Conservation (phyloP, 495 filamentous ascomycete species). For the Amphirosellinia nigrospora region DNA sequence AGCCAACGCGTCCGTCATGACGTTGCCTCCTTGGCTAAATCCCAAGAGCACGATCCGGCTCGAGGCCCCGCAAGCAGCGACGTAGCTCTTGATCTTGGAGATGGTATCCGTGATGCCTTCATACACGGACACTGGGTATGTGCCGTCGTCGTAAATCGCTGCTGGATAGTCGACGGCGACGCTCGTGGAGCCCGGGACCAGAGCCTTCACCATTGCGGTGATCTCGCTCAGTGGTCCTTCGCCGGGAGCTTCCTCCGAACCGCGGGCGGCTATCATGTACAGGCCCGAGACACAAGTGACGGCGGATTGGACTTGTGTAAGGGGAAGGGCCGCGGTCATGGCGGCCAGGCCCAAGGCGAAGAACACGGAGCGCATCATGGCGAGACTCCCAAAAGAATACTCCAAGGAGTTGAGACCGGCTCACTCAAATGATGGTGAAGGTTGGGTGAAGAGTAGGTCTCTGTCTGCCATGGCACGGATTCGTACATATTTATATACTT, state of each 20-base stretch:
- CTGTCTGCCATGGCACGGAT: not conserved
- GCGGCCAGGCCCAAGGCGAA: constrained; percentile 15
- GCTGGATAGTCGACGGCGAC: constrained; percentile 29
- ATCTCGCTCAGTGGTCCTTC: constrained; percentile 18
- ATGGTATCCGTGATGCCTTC: constrained; percentile 23
- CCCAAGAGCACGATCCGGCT: constrained; percentile 24
- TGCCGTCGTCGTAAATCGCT: constrained; percentile 14
- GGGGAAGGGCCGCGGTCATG: constrained; percentile 1
- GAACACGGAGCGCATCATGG: constrained; percentile 6
- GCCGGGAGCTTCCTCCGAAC: constrained; percentile 23
- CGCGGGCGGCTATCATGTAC: constrained; percentile 27
- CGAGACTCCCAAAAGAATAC: not conserved
- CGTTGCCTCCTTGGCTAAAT: constrained; percentile 28
- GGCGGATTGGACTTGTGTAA: not conserved
- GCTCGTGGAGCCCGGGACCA: constrained; percentile 23
- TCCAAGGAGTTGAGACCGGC: not conserved
- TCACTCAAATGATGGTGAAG: not conserved
- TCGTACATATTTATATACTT: not conserved
- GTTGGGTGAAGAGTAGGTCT: not conserved
- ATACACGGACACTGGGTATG: constrained; percentile 22
- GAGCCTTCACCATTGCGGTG: constrained; percentile 11
- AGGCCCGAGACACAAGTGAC: constrained; percentile 25
- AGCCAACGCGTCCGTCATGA: constrained; percentile 26
- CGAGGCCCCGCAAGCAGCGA: constrained; percentile 16
- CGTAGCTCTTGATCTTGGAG: constrained; percentile 13